Evolutionary conservation across 805 yeast genomes (phyloP), one percentile per base, ranked within the genome.

Genomic region (Tetrapisispora pingtungensis): DNA sequence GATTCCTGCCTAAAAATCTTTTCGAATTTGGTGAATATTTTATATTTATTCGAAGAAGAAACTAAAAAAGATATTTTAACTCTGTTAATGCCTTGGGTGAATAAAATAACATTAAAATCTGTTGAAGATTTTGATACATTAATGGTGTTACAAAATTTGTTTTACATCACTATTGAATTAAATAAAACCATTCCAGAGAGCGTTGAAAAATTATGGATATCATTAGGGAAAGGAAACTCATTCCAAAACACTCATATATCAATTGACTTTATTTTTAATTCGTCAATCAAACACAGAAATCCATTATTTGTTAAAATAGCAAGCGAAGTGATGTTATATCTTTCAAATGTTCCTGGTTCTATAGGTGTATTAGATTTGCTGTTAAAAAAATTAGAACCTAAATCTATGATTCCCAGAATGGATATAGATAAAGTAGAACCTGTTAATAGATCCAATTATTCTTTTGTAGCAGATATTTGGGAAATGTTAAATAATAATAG

Each of bases 201-300:
- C 54, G 86, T 93, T 10, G 97, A 89, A 60, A 95, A 95, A 0
- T 64, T 93, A 19, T 93, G 99, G 99, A 87, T 85, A 5, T 90
- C 97, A 0, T 68, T 93, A n/a, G 96, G 94, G 1, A 77, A 75
- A 41, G 85, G 83, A 5, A 73, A 75, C n/a, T 73, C 76, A 26
- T 72, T 75, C 27, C 71, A 68, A n/a, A 88, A 90, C 54, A 80
- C 81, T 18, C 78, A 78, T 37, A 79, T 77, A 1, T 83, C 87
- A 18, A 64, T 86, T 56, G 83, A 80, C 37, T 93, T 79, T 56
- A 68, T 87, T 36, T 69, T 85, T 37, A 72, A 71, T 19, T 77
- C 80, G 31, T 80, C 95, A 33, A 66, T 89, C 44, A 78, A 78
- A 34, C 71, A 82, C 41, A 75, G 85, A 47, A 84, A 80, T 53